Evolutionary conservation across 1,284 basidiomycete species (phyloP).

Genomic region (Retiboletus flavoniger): DNA sequence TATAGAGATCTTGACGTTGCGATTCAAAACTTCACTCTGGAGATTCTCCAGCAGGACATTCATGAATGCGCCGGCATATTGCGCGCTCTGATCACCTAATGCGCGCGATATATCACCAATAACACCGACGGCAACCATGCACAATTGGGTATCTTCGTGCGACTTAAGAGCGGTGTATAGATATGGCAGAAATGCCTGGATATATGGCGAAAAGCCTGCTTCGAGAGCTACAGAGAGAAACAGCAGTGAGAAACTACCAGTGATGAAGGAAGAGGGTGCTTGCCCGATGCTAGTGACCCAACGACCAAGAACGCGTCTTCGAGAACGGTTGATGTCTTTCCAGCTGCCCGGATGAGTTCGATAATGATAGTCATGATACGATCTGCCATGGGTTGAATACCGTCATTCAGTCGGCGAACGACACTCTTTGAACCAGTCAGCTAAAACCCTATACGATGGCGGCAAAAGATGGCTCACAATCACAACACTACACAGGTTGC

Average conservation of each 20-base stretch:
- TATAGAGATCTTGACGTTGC: constrained; percentile 96
- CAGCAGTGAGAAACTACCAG: background rate
- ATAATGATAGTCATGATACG: constrained; percentile 94
- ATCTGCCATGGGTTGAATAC: constrained; percentile 88
- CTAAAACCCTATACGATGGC: background rate
- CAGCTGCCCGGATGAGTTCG: constrained; percentile 81
- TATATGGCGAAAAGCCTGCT: constrained; percentile 82
- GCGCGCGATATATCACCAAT: constrained; percentile 95
- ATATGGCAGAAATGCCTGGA: constrained; percentile 87
- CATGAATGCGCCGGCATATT: constrained; percentile 90
- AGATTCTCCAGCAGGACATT: constrained; percentile 88
- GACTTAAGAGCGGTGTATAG: constrained; percentile 88
- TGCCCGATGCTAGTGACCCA: constrained; percentile 81
- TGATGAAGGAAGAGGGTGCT: constrained; percentile 13
- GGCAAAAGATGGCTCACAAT: constrained; percentile 52
- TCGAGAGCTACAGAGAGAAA: constrained; percentile 64
- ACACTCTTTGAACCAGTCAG: constrained; percentile 56
- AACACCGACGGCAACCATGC: constrained; percentile 93
- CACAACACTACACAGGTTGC: constrained; percentile 90
- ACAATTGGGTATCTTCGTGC: constrained; percentile 94
- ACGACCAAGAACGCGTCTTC: constrained; percentile 97
- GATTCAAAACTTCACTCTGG: constrained; percentile 86
- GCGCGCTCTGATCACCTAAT: constrained; percentile 78
- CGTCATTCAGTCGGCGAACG: constrained; percentile 79
- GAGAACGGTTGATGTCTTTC: constrained; percentile 93